phyloP scores from a whole-genome alignment of 2,329 filamentous ascomycete species.

The Aspergillus sp. region DNA sequence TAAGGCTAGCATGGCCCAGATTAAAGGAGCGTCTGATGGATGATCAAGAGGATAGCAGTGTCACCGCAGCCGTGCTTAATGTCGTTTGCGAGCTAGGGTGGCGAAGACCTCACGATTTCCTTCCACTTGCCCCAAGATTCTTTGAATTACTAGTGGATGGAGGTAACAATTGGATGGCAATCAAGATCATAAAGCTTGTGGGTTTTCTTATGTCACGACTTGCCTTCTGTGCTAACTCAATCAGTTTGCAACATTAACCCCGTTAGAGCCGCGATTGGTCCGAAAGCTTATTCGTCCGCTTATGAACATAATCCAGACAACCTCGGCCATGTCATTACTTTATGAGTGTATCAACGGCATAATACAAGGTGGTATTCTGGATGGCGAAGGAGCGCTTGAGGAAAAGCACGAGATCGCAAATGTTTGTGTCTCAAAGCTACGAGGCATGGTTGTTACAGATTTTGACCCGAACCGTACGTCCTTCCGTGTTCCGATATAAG shows the following conservation, averaged over 20 bases:
- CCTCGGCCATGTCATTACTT: conserved; percentile 93
- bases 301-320: conserved; percentile 90
- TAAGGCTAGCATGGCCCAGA: conserved; percentile 92
- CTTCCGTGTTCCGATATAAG: not conserved
- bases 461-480: conserved; percentile 86
- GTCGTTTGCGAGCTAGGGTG: conserved; percentile 95
- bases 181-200: conserved; percentile 96
- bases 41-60: conserved; percentile 82
- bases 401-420: conserved; percentile 90
- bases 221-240: conserved; percentile 25
- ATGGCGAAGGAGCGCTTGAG: conserved; percentile 72
- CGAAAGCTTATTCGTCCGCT: conserved; percentile 88
- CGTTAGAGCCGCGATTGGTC: conserved; percentile 84
- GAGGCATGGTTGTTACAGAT: conserved; percentile 91
- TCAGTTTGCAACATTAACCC: conserved; percentile 91
- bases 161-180: conserved; percentile 99
- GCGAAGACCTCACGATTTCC: conserved; percentile 88
- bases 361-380: conserved; percentile 91
- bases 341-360: conserved; percentile 99
- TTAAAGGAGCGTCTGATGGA: conserved; percentile 94
- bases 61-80: conserved; percentile 94
- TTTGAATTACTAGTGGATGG: conserved; percentile 91
- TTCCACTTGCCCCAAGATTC: conserved; percentile 84
- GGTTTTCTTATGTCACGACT: conserved; percentile 27
- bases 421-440: conserved; percentile 86